A percentile compares a stretch with the other conserved stretches of the same genome.
Evolutionary conservation across 2,329 filamentous ascomycete genomes (phyloP).

Genomic region (Mycosphaerelloides madeirae): DNA sequence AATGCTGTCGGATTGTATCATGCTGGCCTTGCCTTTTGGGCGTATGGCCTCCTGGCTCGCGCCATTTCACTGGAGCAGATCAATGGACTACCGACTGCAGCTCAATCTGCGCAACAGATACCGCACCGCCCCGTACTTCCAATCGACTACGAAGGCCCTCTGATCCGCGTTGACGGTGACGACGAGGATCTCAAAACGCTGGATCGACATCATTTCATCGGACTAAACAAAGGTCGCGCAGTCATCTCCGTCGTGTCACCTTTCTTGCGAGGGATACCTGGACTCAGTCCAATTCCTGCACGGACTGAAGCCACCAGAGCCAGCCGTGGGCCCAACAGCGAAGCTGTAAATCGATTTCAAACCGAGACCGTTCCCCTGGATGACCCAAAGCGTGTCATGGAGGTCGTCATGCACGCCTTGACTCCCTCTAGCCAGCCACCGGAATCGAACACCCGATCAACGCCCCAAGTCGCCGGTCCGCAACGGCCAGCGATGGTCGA

Average conservation of each 20-base stretch:
- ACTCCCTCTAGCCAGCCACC: constrained; percentile 16
- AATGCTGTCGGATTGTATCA: constrained; percentile 19
- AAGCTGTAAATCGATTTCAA: constrained; percentile 5
- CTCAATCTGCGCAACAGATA: neutral
- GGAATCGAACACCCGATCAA: neutral
- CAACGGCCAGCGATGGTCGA: constrained; percentile 20
- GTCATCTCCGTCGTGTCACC: constrained; percentile 16
- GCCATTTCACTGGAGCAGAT: constrained; percentile 7
- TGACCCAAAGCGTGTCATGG: constrained; percentile 16
- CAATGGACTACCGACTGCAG: constrained; percentile 2
- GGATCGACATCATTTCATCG: constrained; percentile 19
- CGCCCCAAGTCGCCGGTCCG: constrained; percentile 5
- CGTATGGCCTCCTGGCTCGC: constrained; percentile 16
- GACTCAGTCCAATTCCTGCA: constrained; percentile 1
- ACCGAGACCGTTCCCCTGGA: constrained; percentile 13
- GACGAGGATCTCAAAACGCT: constrained; percentile 13
- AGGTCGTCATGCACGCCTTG: constrained; percentile 17
- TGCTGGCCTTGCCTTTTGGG: constrained; percentile 18
- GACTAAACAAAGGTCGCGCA: constrained; percentile 15
- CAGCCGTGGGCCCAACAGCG: constrained; percentile 9
- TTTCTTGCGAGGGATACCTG: neutral
- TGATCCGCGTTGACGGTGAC: constrained; percentile 17
- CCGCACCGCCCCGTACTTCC: constrained; percentile 1
- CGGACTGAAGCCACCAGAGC: constrained; percentile 2
- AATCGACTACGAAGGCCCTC: constrained; percentile 15